These are phyloP conservation scores for Zymoseptoria passerinii DNA, from an alignment of 2,329 filamentous ascomycete genomes.

Conservation along the genomic window DNA sequence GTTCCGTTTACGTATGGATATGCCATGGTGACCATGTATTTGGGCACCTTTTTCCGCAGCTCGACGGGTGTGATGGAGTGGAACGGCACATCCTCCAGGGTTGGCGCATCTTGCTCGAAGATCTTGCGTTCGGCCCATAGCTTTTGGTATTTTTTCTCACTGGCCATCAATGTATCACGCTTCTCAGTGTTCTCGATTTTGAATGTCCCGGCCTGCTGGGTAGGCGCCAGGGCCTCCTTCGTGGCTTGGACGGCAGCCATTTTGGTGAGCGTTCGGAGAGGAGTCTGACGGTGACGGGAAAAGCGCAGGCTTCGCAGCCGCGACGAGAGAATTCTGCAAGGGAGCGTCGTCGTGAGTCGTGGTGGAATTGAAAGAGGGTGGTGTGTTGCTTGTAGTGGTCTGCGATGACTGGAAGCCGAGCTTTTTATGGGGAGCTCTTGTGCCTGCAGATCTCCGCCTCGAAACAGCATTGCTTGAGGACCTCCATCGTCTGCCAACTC, in stretches of 20 bases:
- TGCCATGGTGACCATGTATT: conserved; percentile 79
- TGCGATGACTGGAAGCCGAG: neutral
- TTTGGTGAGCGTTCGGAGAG: conserved; percentile 17
- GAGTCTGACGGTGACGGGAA: conserved; percentile 4
- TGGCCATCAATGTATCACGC: conserved; percentile 68
- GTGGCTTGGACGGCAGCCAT: conserved; percentile 45
- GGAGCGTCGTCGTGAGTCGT: conserved; percentile 24
- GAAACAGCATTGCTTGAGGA: neutral
- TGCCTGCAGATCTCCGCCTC: neutral
- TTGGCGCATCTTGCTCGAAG: conserved; percentile 81
- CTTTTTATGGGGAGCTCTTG: neutral
- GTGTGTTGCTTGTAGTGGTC: neutral
- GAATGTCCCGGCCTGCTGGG: conserved; percentile 51
- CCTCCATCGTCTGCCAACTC: neutral
- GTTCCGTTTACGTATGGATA: conserved; percentile 80
- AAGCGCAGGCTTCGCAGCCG: conserved; percentile 28
- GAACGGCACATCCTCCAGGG: conserved; percentile 66
- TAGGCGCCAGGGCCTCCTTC: conserved; percentile 47
- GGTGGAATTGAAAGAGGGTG: neutral
- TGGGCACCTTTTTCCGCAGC: conserved; percentile 72
- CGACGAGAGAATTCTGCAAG: conserved; percentile 13
- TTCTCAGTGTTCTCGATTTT: conserved; percentile 76
- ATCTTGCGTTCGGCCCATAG: conserved; percentile 69
- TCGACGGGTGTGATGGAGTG: conserved; percentile 65
- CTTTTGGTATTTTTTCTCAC: conserved; percentile 88